These are phyloP conservation scores for Sporothrix brunneoviolacea DNA, from an alignment of 2,329 filamentous ascomycete species.

Conservation along the genomic window DNA sequence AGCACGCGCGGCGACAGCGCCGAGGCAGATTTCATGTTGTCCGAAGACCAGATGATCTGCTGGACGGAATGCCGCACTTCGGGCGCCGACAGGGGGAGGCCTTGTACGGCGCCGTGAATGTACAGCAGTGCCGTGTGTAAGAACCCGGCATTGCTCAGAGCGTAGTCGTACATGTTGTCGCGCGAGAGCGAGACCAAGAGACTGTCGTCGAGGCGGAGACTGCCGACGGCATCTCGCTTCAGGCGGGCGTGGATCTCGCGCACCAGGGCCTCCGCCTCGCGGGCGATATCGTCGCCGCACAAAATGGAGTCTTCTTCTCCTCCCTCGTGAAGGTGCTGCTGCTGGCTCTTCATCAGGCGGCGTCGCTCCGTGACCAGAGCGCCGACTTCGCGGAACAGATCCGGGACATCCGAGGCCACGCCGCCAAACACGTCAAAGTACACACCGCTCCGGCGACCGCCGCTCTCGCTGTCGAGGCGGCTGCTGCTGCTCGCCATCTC, in stretches of 20 bases:
- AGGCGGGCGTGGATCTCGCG: conserved; percentile 8
- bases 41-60: conserved; percentile 11
- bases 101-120: conserved; percentile 10
- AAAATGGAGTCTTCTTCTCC: not conserved
- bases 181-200: conserved; percentile 1
- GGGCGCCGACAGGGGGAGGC: conserved; percentile 3
- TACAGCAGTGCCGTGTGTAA: conserved; percentile 14
- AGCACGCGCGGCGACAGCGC: conserved; percentile 14
- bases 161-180: conserved; percentile 14
- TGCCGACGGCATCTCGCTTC: conserved; percentile 2
- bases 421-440: conserved; percentile 17
- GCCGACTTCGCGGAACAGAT: conserved; percentile 14
- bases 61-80: conserved; percentile 12
- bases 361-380: conserved; percentile 12
- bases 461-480: too few species aligned
- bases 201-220: conserved; percentile 3
- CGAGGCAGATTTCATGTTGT: conserved; percentile 12
- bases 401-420: conserved; percentile 14
- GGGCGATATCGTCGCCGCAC: conserved; percentile 10
- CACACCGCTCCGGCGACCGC: not conserved
- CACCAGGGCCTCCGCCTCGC: conserved; percentile 9
- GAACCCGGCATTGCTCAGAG: conserved; percentile 15
- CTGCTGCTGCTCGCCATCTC: conserved; percentile 3
- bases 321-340: not conserved
- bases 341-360: not conserved